Percentiles rank a stretch among this genome's conserved stretches.
Conservation (phyloP, 2,329 filamentous ascomycete species). For the Sporothrix sp. region DNA sequence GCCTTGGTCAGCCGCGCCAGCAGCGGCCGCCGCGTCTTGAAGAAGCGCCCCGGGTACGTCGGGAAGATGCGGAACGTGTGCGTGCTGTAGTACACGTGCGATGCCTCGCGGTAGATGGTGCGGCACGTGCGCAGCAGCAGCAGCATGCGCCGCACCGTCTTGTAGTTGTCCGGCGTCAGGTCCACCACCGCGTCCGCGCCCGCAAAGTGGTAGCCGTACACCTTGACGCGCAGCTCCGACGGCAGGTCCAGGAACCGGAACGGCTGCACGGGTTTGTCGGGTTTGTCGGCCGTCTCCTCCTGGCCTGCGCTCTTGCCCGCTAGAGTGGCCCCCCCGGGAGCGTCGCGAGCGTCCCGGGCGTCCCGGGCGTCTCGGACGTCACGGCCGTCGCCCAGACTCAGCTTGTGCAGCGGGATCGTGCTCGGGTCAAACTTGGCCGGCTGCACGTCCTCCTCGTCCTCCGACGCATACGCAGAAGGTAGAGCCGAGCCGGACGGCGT, state of each 20-base stretch:
- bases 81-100: conserved; percentile 55
- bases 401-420: conserved; percentile 30
- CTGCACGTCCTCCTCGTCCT: conserved; percentile 31
- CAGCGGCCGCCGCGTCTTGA: conserved; percentile 64
- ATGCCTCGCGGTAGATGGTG: conserved; percentile 53
- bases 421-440: conserved; percentile 22
- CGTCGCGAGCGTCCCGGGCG: not conserved
- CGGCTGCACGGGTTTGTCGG: conserved; percentile 26
- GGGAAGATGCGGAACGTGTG: conserved; percentile 58
- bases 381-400: conserved; percentile 32
- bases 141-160: conserved; percentile 49
- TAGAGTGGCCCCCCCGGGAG: conserved; percentile 7
- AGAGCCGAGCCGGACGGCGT: conserved; percentile 30
- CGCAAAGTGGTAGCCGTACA: conserved; percentile 56
- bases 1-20: conserved; percentile 53
- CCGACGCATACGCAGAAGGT: conserved; percentile 29
- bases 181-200: conserved; percentile 48
- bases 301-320: not conserved
- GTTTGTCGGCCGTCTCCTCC: not conserved
- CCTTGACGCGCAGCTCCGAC: conserved; percentile 56
- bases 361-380: not conserved
- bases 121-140: conserved; percentile 51
- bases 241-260: conserved; percentile 61
- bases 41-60: conserved; percentile 52
- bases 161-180: conserved; percentile 56